Evolutionary conservation across 23 red algal genomes (phyloP).

Genomic region (Agarophyton chilense): DNA sequence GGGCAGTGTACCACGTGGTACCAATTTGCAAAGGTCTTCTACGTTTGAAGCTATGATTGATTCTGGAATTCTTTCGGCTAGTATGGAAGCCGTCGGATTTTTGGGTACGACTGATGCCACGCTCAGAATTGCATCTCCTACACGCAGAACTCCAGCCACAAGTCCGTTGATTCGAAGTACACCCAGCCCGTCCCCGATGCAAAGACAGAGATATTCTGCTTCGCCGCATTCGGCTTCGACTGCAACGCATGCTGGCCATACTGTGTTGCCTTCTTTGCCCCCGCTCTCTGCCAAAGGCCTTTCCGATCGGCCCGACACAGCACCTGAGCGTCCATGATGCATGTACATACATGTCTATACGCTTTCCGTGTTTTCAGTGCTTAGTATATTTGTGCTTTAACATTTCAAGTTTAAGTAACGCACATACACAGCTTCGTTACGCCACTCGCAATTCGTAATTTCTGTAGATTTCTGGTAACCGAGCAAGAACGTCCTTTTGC

Average conservation of each 20-base stretch:
- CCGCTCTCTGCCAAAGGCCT: neutral
- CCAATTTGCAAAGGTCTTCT: slow-evolving; percentile 15
- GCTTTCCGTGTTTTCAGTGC: too few species aligned
- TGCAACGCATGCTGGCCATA: neutral
- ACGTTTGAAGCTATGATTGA: slow-evolving; percentile 65
- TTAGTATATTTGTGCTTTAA: too few species aligned
- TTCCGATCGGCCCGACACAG: neutral
- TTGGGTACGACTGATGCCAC: slow-evolving; percentile 28
- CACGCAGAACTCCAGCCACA: neutral
- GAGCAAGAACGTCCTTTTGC: too few species aligned
- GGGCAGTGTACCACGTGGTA: neutral
- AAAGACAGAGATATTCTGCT: neutral
- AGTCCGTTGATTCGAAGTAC: neutral
- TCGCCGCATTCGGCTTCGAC: neutral
- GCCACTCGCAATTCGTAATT: too few species aligned
- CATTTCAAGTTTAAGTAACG: too few species aligned
- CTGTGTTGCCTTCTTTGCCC: neutral
- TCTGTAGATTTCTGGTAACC: too few species aligned
- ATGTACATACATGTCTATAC: too few species aligned
- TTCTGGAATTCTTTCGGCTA: slow-evolving; percentile 64
- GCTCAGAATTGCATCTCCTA: neutral
- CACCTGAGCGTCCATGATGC: neutral
- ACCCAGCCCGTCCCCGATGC: neutral
- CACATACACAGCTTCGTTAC: too few species aligned
- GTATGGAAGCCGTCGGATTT: slow-evolving; percentile 62